Evolutionary conservation across 2,329 filamentous ascomycete genomes (phyloP), one percentile per base, ranked within the genome.

Genomic region (Neofusicoccum ribis): DNA sequence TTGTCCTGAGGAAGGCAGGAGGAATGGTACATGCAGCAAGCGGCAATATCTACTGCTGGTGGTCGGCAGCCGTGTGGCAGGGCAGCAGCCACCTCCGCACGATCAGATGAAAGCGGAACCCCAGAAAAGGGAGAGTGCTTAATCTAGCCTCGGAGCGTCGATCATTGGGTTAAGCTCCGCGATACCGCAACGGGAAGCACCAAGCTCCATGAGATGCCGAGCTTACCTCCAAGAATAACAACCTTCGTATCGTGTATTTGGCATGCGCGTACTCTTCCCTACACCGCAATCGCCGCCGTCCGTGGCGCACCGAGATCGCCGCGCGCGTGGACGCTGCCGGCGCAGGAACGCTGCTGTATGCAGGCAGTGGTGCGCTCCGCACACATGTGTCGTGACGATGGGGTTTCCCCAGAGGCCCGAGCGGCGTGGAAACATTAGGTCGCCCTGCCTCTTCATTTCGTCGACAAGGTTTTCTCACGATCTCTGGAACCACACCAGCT

Each of bases 21-120:
- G 27, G 2, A 3, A 34, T n/a, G 47, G 9, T 15, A n/a, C 47
- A 51, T 11, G 47, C 27, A 27, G n/a, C 47, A 49, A 51, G 47
- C 23, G 23, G 47, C 27, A n/a, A 51, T 36, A 36, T 51, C 27
- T 51, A 51, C 3, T 36, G n/a, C 46, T 49, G 17, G 46, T 27
- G 14, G 4, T 49, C 20, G 46, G 46, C 20, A 12, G 11, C 9
- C 17, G 46, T 11, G 14, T 43, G 36, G 1, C 17, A 41, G 52
- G 27, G 20, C 43, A 27, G 41, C 41, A 46, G 44, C 56, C 39
- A 60, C 23, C 56, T 60, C 56, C 56, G 56, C 56, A 60, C 56
- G 27, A 20, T 60, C 56, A 47, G 56, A 60, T 60, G 56, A 60
- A 60, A 51, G 14, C 2, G 27, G 11, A 4, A 17, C 14, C 8